Evolutionary conservation across 805 yeast species (phyloP), one percentile per base, ranked within the genome.

Genomic region (Yarrowia sp.): DNA sequence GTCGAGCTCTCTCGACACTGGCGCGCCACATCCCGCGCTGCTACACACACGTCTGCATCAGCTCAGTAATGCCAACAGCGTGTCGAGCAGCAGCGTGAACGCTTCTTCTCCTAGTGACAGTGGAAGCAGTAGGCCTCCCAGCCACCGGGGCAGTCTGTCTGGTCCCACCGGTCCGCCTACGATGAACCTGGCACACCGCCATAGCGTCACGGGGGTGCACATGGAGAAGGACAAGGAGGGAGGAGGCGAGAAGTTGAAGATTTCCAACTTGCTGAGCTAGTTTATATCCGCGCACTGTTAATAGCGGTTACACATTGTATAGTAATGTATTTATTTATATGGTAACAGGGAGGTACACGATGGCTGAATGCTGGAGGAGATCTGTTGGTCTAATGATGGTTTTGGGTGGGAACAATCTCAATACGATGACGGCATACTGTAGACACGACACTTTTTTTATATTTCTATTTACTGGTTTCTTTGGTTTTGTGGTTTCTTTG

Each of bases 261-360:
- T 54, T 17, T 38, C 46, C 8, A 54, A 54, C 17, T 19, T 54
- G 33, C 22, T 56, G 54, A 64, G 59, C n/a, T 32, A 17, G 19
- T 11, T 17, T n/a, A 5, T 5, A 33, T 35, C 44, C 30, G 64
- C 64, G n/a, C 56, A 19, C 21, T 8, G 8, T 8, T 62, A 56
- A 56, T 58, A 24, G 63, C 52, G 62, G 62, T 40, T 40, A 22
- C 51, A 36, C 61, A 40, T 41, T 43, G 62, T 56, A 40, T 43
- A 38, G 54, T 43, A 56, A 38, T 40, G 54, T 43, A 43, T 43
- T 56, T 43, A 56, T 40, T 38, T 38, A 56, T 56, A 48, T 26
- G 8, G 30, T n/a, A n/a, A n/a, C n/a, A n/a, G n/a, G n/a, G n/a
- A n/a, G n/a, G n/a, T n/a, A n/a, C n/a, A n/a, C n/a, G n/a, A n/a